These are phyloP conservation scores for Torrubiellomyces zombiae DNA, from an alignment of 2,329 filamentous ascomycete genomes.

Conservation along the genomic window DNA sequence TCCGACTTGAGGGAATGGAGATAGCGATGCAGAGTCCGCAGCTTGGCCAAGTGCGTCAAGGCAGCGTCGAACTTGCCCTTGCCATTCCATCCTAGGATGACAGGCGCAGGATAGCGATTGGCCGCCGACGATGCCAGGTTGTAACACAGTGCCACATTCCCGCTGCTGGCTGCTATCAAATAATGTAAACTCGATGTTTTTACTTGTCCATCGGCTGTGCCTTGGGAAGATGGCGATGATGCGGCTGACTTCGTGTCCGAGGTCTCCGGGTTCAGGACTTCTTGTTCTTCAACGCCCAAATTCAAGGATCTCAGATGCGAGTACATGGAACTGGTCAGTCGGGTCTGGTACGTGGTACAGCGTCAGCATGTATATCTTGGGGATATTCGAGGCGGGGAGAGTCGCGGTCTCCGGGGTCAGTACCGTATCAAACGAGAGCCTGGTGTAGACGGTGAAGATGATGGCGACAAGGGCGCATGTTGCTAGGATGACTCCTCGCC, in stretches of 20 bases:
- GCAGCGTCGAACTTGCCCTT: conserved; percentile 17
- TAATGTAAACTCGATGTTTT: conserved; percentile 19
- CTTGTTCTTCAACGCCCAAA: too few relatives aligned
- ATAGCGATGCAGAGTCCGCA: conserved; percentile 19
- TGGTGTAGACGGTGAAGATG: background rate
- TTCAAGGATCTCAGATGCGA: too few relatives aligned
- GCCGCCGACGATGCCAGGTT: conserved; percentile 19
- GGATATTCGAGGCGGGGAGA: too few relatives aligned
- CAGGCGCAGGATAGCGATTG: conserved; percentile 20
- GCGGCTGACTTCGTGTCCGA: background rate
- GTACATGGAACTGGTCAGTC: too few relatives aligned
- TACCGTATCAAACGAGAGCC: conserved; percentile 1
- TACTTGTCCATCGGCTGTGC: background rate
- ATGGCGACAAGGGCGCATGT: conserved; percentile 1
- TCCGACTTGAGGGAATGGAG: conserved; percentile 11
- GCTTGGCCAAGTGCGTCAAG: conserved; percentile 21
- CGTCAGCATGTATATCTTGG: too few relatives aligned
- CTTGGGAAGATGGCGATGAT: background rate
- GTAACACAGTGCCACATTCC: conserved; percentile 21
- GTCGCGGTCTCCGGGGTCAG: too few relatives aligned
- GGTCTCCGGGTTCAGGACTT: too few relatives aligned
- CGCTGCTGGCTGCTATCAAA: conserved; percentile 18
- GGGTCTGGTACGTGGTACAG: too few relatives aligned
- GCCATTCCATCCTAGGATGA: conserved; percentile 21
- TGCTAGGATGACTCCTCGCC: conserved; percentile 2